phyloP scores from a whole-genome alignment of 805 yeast genomes.

The Kluyveromyces aestuarii region DNA sequence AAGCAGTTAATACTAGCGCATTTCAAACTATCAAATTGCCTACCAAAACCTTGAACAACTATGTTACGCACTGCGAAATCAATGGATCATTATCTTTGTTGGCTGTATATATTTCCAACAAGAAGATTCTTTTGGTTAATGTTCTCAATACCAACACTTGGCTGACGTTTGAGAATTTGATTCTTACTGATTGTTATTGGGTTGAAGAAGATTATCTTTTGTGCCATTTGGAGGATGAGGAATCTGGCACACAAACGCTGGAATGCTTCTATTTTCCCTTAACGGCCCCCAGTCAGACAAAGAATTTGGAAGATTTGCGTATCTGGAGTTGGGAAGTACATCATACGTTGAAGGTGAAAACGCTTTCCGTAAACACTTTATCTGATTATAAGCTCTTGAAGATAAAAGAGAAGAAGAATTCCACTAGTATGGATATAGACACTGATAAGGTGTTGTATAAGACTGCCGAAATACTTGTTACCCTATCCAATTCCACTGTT shows the following conservation, averaged over 20 bases:
- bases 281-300: slow-evolving; percentile 8
- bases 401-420: slow-evolving; percentile 6
- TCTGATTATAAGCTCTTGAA: slow-evolving; percentile 14
- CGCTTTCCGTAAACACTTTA: slow-evolving; percentile 18
- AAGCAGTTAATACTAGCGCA: slow-evolving; percentile 13
- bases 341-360: slow-evolving; percentile 4
- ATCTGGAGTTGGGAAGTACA: slow-evolving; percentile 24
- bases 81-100: slow-evolving; percentile 19
- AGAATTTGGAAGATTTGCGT: slow-evolving; percentile 11
- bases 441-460: slow-evolving; percentile 15
- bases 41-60: slow-evolving; percentile 25
- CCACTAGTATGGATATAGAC: slow-evolving; percentile 7
- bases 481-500: slow-evolving; percentile 7
- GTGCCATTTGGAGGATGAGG: slow-evolving; percentile 17
- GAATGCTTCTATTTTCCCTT: slow-evolving; percentile 21
- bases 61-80: slow-evolving; percentile 13
- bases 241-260: slow-evolving; percentile 8
- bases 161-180: slow-evolving; percentile 19
- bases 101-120: slow-evolving; percentile 24
- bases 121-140: slow-evolving; percentile 22
- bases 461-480: slow-evolving; percentile 24
- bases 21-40: slow-evolving; percentile 23
- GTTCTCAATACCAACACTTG: slow-evolving; percentile 22
- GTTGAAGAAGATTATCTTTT: slow-evolving; percentile 23
- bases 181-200: slow-evolving; percentile 25